Evolutionary conservation across 2,329 filamentous ascomycete species (phyloP).

Genomic region (Fusarium redolens): DNA sequence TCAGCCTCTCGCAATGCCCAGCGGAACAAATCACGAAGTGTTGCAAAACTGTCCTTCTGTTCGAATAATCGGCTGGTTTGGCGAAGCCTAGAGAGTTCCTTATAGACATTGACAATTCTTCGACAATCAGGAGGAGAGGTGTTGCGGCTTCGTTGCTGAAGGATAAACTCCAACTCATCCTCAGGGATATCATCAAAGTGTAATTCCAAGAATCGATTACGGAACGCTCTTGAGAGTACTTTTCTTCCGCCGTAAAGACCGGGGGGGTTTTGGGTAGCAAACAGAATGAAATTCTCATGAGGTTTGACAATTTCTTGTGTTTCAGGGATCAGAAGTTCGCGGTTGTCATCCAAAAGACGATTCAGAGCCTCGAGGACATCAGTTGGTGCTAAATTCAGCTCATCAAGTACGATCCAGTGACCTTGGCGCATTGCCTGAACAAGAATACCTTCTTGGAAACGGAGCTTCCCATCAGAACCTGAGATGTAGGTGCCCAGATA

Average conservation of each 20-base stretch:
- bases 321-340: slow-evolving; percentile 94
- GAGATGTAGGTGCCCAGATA: slow-evolving; percentile 96
- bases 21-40: slow-evolving; percentile 91
- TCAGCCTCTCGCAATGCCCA: slow-evolving; percentile 92
- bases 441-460: slow-evolving; percentile 92
- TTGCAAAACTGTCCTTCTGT: slow-evolving; percentile 97
- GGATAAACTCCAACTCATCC: slow-evolving; percentile 89
- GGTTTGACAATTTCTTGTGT: slow-evolving; percentile 94
- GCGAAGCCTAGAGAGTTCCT: slow-evolving; percentile 87
- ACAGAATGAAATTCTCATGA: slow-evolving; percentile 96
- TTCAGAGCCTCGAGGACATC: slow-evolving; percentile 98
- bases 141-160: slow-evolving; percentile 86
- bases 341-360: slow-evolving; percentile 93
- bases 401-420: slow-evolving; percentile 98
- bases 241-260: slow-evolving; percentile 96
- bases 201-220: slow-evolving; percentile 95
- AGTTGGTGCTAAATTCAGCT: slow-evolving; percentile 95
- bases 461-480: slow-evolving; percentile 82
- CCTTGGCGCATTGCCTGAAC: slow-evolving; percentile 93
- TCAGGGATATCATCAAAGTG: slow-evolving; percentile 99
- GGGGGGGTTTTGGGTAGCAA: slow-evolving; percentile 96
- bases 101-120: slow-evolving; percentile 92
- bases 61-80: slow-evolving; percentile 95
- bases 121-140: slow-evolving; percentile 91
- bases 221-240: slow-evolving; percentile 90